Evolutionary conservation across 1,284 basidiomycete genomes (phyloP).

Genomic region (Microbotryomycetes sp.): DNA sequence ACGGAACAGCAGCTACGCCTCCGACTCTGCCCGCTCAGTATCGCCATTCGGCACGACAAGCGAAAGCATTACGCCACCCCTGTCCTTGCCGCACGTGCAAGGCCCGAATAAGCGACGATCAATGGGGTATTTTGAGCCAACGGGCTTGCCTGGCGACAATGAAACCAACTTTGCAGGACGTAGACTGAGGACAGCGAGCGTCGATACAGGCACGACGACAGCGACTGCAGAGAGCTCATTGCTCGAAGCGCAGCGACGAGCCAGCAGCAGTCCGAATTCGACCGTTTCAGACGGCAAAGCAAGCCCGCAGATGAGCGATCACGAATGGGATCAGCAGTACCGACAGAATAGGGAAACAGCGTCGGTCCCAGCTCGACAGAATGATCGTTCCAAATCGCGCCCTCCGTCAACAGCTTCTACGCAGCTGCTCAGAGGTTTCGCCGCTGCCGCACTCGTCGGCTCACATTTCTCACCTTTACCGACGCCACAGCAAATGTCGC

Average conservation of each 20-base stretch:
- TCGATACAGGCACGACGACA: slow-evolving; percentile 4
- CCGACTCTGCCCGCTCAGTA: neutral
- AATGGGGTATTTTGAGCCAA: slow-evolving; percentile 7
- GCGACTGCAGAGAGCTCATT: slow-evolving; percentile 2
- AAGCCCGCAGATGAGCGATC: slow-evolving; percentile 8
- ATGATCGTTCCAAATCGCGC: neutral
- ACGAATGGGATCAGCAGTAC: slow-evolving; percentile 18
- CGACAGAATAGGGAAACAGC: neutral
- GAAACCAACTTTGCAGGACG: neutral
- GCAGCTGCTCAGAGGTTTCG: neutral
- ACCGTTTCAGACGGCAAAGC: neutral
- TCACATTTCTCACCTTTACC: neutral
- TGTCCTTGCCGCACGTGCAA: neutral
- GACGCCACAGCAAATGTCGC: neutral
- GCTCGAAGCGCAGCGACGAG: neutral
- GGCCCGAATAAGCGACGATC: slow-evolving; percentile 2
- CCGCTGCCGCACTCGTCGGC: neutral
- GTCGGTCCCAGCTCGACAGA: neutral
- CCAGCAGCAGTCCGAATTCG: slow-evolving; percentile 12
- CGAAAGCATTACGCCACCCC: neutral
- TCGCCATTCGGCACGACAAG: neutral
- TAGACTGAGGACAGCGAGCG: slow-evolving; percentile 3
- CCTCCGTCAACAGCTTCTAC: neutral
- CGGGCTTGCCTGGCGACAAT: neutral
- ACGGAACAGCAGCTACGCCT: neutral